Percentiles rank a stretch among this genome's conserved stretches.
These are phyloP conservation scores for Picea mariana DNA, from an alignment of 83 land plant genomes.

Conservation along the genomic window DNA sequence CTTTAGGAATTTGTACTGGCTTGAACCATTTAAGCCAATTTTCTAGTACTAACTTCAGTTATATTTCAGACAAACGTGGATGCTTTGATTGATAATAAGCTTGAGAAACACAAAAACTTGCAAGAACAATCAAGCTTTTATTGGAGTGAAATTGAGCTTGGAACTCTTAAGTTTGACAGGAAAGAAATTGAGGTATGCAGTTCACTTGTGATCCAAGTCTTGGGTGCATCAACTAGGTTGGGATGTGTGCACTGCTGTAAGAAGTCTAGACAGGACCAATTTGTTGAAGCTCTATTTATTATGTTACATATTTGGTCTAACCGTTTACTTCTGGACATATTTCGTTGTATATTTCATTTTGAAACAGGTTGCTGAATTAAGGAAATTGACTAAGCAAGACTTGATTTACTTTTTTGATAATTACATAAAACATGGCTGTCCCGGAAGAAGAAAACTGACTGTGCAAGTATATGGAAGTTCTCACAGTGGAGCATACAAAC, in stretches of 20 bases:
- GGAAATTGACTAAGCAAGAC: too few species aligned
- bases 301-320: neutral
- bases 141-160: too few species aligned
- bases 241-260: neutral
- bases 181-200: too few species aligned
- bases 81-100: too few species aligned
- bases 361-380: constrained; percentile 82
- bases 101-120: too few species aligned
- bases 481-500: too few species aligned
- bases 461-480: too few species aligned
- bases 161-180: too few species aligned
- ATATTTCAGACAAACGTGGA: neutral
- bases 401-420: too few species aligned
- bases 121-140: too few species aligned
- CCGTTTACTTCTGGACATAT: neutral
- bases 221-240: neutral
- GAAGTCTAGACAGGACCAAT: neutral
- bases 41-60: constrained; percentile 27
- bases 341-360: neutral
- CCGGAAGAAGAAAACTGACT: too few species aligned
- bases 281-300: neutral
- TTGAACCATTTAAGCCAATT: neutral
- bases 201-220: neutral
- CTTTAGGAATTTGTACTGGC: neutral
- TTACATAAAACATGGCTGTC: too few species aligned